These are phyloP conservation scores for Inonotus hispidus DNA, from an alignment of 1,284 basidiomycete genomes.

Conservation along the genomic window DNA sequence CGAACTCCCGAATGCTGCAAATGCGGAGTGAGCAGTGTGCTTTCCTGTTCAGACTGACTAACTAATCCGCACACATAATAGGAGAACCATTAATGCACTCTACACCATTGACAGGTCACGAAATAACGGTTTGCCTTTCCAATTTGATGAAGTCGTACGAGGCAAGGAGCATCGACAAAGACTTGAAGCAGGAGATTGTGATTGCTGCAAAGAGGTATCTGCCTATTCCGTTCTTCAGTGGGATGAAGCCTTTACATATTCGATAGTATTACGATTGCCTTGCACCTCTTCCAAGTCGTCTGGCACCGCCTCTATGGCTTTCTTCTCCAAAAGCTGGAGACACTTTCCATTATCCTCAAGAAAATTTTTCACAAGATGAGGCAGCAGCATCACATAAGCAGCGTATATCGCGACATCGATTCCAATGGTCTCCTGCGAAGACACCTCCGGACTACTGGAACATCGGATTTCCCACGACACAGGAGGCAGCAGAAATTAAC, in stretches of 20 bases:
- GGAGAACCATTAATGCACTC: slow-evolving; percentile 50
- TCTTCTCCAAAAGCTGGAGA: background rate
- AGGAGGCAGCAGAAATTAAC: slow-evolving; percentile 73
- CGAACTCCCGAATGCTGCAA: background rate
- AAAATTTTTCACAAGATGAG: background rate
- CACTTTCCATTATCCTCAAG: background rate
- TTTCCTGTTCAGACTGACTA: background rate
- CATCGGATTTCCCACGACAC: slow-evolving; percentile 84
- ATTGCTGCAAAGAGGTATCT: slow-evolving; percentile 72
- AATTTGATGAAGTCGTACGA: slow-evolving; percentile 76
- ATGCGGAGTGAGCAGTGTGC: background rate
- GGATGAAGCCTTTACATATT: background rate
- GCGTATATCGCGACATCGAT: slow-evolving; percentile 73
- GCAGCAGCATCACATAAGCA: slow-evolving; percentile 47
- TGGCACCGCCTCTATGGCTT: slow-evolving; percentile 12
- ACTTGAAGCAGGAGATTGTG: slow-evolving; percentile 78
- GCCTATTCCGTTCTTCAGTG: background rate
- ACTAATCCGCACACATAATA: background rate
- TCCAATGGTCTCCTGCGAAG: slow-evolving; percentile 60
- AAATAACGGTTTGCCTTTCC: slow-evolving; percentile 63
- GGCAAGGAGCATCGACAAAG: slow-evolving; percentile 56
- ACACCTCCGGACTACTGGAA: slow-evolving; percentile 88
- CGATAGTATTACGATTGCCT: slow-evolving; percentile 17
- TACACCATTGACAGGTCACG: slow-evolving; percentile 62
- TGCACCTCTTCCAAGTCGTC: slow-evolving; percentile 7